Evolutionary conservation across 2,329 filamentous ascomycete species (phyloP).

Genomic region (Purpureocillium takamizusanense): DNA sequence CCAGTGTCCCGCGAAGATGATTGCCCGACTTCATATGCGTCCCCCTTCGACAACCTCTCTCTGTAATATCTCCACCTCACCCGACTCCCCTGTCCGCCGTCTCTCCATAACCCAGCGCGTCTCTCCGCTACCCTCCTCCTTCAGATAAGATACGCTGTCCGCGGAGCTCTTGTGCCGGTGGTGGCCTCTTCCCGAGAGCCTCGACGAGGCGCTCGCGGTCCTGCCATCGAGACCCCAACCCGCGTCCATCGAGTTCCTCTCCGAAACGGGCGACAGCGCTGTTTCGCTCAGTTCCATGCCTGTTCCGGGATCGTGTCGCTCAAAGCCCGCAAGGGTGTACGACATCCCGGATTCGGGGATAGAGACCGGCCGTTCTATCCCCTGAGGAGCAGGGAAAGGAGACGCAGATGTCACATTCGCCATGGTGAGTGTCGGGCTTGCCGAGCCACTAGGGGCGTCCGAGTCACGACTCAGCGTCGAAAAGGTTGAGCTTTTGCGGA

Average conservation of each 20-base stretch:
- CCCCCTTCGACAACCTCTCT: slow-evolving; percentile 54
- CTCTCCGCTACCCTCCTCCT: slow-evolving; percentile 51
- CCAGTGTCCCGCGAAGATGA: too few species aligned
- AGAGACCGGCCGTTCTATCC: neutral
- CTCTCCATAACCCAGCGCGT: slow-evolving; percentile 63
- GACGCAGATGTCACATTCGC: slow-evolving; percentile 21
- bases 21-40: slow-evolving; percentile 25
- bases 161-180: slow-evolving; percentile 47
- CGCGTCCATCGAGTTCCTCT: slow-evolving; percentile 1
- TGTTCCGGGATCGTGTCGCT: neutral
- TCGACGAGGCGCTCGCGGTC: slow-evolving; percentile 7
- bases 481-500: slow-evolving; percentile 39
- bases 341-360: neutral
- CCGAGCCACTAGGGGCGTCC: slow-evolving; percentile 34
- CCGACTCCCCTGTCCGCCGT: slow-evolving; percentile 54
- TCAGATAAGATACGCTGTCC: slow-evolving; percentile 63
- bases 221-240: slow-evolving; percentile 1
- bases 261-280: neutral
- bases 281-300: neutral
- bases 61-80: slow-evolving; percentile 55
- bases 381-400: slow-evolving; percentile 10
- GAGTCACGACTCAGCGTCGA: slow-evolving; percentile 40
- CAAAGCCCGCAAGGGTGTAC: neutral
- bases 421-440: slow-evolving; percentile 42
- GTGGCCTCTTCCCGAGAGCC: slow-evolving; percentile 27